These are phyloP conservation scores for Eleusine coracana DNA, from an alignment of 176 grass and related monocot species.

Conservation along the genomic window DNA sequence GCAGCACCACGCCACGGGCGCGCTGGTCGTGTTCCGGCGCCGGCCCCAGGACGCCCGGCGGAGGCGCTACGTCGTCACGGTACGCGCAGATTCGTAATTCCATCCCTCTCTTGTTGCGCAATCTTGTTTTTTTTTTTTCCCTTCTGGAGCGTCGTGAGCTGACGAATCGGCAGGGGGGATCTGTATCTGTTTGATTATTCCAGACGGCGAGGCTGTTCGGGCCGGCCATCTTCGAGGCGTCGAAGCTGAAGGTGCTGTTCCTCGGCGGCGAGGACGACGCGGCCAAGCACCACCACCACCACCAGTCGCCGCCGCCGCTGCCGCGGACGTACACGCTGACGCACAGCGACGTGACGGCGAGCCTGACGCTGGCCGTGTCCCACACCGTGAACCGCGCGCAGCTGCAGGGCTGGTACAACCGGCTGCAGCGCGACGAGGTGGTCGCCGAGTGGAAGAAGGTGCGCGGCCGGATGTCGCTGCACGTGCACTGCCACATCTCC, in stretches of 20 bases:
- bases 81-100: slow-evolving; percentile 2
- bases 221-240: slow-evolving; percentile 88
- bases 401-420: slow-evolving; percentile 96
- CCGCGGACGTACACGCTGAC: slow-evolving; percentile 91
- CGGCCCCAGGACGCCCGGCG: background rate
- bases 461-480: slow-evolving; percentile 79
- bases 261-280: slow-evolving; percentile 60
- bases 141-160: background rate
- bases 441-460: slow-evolving; percentile 97
- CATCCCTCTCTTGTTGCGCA: background rate
- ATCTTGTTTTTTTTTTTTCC: background rate
- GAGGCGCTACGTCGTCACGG: slow-evolving; percentile 47
- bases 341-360: slow-evolving; percentile 92
- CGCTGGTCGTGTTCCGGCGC: slow-evolving; percentile 39
- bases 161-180: background rate
- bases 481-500: slow-evolving; percentile 99
- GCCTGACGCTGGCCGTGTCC: slow-evolving; percentile 84
- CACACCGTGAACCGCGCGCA: slow-evolving; percentile 82
- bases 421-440: slow-evolving; percentile 93
- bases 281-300: background rate
- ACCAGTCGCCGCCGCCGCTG: slow-evolving; percentile 49
- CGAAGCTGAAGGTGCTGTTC: slow-evolving; percentile 96
- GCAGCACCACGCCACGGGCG: slow-evolving; percentile 26
- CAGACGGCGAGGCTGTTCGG: slow-evolving; percentile 91
- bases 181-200: accelerated